These are phyloP conservation scores for Lachancea sp. DNA, from an alignment of 805 yeast species.

Conservation along the genomic window DNA sequence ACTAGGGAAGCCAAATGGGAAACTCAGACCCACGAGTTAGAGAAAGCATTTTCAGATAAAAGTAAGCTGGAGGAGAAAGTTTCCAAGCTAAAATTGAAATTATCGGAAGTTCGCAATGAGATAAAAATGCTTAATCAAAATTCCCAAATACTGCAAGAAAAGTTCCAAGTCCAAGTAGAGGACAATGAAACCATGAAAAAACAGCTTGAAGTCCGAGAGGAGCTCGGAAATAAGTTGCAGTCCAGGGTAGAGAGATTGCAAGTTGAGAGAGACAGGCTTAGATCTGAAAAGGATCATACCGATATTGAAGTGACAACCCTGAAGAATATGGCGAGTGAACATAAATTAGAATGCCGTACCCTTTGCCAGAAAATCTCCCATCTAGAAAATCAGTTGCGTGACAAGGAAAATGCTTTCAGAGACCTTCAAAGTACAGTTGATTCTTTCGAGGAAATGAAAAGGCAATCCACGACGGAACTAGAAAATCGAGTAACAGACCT, in stretches of 20 bases:
- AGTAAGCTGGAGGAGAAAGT: slow-evolving; percentile 12
- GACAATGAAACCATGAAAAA: slow-evolving; percentile 8
- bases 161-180: slow-evolving; percentile 6
- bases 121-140: slow-evolving; percentile 25
- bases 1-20: slow-evolving; percentile 8
- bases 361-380: not conserved
- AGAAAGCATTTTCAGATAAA: slow-evolving; percentile 9
- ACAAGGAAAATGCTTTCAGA: not conserved
- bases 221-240: slow-evolving; percentile 10
- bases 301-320: slow-evolving; percentile 1
- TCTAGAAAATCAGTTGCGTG: not conserved
- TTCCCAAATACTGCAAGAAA: slow-evolving; percentile 10
- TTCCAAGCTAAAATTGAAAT: slow-evolving; percentile 14
- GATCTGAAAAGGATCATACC: slow-evolving; percentile 7
- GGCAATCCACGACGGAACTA: slow-evolving; percentile 3
- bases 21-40: slow-evolving; percentile 6
- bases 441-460: slow-evolving; percentile 1
- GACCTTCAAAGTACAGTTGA: slow-evolving; percentile 5
- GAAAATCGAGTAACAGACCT: slow-evolving; percentile 10
- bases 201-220: slow-evolving; percentile 3
- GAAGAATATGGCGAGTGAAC: not conserved
- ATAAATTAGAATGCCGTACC: slow-evolving; percentile 2
- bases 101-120: slow-evolving; percentile 23
- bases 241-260: slow-evolving; percentile 6
- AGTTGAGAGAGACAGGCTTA: slow-evolving; percentile 8